These are phyloP conservation scores for Pyrenophora tritici-repentis DNA, from an alignment of 2,329 filamentous ascomycete genomes.

Conservation along the genomic window DNA sequence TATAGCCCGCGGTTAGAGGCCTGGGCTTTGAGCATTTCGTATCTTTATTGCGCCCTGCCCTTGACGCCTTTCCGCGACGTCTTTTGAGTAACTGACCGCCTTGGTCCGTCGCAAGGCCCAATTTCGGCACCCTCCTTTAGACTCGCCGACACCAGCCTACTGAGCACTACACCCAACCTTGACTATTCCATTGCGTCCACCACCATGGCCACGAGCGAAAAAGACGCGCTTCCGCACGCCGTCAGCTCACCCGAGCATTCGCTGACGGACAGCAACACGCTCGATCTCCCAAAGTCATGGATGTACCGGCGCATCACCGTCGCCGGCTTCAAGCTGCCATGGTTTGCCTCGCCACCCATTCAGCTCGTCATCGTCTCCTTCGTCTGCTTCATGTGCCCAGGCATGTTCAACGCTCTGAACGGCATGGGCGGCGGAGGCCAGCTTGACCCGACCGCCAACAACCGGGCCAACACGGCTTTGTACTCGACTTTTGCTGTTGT, in stretches of 20 bases:
- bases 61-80: not conserved
- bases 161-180: not conserved
- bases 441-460: constrained; percentile 59
- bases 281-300: constrained; percentile 52
- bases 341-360: constrained; percentile 55
- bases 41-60: constrained; percentile 16
- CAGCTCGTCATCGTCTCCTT: constrained; percentile 57
- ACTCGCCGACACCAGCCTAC: not conserved
- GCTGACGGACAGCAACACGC: constrained; percentile 35
- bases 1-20: constrained; percentile 16
- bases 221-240: constrained; percentile 28
- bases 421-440: constrained; percentile 58
- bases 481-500: constrained; percentile 73
- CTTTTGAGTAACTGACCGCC: not conserved
- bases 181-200: not conserved
- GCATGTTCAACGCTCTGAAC: constrained; percentile 60
- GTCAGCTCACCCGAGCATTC: constrained; percentile 39
- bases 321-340: constrained; percentile 51
- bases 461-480: constrained; percentile 71
- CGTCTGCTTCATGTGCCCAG: constrained; percentile 60
- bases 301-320: constrained; percentile 53
- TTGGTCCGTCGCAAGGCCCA: constrained; percentile 1
- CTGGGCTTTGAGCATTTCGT: constrained; percentile 16
- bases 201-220: constrained; percentile 38
- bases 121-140: too few relatives aligned